Evolutionary conservation across 2,329 filamentous ascomycete genomes (phyloP).

Genomic region (Chalaropsis ovoidea): DNA sequence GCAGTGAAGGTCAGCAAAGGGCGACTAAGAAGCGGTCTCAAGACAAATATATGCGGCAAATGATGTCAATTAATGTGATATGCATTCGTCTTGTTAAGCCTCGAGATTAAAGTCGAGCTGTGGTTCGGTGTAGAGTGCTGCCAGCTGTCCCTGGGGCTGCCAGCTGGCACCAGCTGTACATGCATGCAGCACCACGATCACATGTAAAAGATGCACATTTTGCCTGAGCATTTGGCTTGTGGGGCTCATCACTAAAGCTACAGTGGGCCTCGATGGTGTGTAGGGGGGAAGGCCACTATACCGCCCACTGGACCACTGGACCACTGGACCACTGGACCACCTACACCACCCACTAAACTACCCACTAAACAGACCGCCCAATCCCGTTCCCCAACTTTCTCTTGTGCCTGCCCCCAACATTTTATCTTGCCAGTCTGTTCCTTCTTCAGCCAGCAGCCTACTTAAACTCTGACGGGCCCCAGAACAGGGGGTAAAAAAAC

Average conservation of each 20-base stretch:
- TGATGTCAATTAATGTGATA: neutral
- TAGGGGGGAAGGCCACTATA: neutral
- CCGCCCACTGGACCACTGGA: neutral
- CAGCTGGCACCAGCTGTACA: neutral
- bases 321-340: neutral
- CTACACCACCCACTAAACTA: neutral
- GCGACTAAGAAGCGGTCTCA: neutral
- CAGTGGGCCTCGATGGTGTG: too few relatives aligned
- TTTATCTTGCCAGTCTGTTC: conserved; percentile 4
- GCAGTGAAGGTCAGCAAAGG: neutral
- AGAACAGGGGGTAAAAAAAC: too few relatives aligned
- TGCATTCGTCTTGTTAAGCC: neutral
- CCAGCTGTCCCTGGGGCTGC: neutral
- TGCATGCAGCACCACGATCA: neutral
- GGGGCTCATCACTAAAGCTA: too few relatives aligned
- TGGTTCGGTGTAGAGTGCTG: neutral
- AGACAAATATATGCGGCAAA: too few relatives aligned
- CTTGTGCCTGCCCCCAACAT: conserved; percentile 18
- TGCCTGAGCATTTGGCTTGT: too few relatives aligned
- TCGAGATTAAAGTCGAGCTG: neutral
- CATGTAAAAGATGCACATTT: neutral
- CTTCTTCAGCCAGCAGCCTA: neutral
- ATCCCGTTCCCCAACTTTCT: neutral
- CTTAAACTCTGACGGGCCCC: conserved; percentile 15
- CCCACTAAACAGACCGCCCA: neutral